Evolutionary conservation across 2,329 filamentous ascomycete species (phyloP).

Genomic region (Penicillium sp.): DNA sequence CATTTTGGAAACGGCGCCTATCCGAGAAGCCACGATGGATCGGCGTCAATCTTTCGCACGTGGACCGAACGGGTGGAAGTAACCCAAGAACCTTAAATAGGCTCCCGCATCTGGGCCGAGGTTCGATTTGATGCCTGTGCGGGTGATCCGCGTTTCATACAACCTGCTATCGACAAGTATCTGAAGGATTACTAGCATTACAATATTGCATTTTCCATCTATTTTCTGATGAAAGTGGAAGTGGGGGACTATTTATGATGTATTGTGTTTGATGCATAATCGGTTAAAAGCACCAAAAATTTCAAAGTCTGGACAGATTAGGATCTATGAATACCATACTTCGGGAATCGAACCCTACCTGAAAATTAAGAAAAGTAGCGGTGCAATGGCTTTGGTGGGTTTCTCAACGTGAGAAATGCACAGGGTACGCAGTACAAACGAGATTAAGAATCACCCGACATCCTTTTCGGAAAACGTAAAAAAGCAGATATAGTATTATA

Average conservation of each 20-base stretch:
- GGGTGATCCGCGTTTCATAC: background rate
- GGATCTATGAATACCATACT: too few relatives aligned
- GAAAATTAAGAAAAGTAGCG: constrained; percentile 33
- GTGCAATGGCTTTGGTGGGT: background rate
- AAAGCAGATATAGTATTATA: background rate
- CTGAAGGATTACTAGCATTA: too few relatives aligned
- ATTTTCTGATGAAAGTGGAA: too few relatives aligned
- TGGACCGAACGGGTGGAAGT: background rate
- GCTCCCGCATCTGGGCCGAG: background rate
- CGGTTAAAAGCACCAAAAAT: too few relatives aligned
- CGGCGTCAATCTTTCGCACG: background rate
- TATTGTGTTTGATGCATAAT: too few relatives aligned
- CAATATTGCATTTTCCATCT: too few relatives aligned
- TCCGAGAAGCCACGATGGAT: background rate
- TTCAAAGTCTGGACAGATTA: too few relatives aligned
- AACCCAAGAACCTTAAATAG: background rate
- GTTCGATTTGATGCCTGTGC: background rate
- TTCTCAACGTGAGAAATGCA: background rate
- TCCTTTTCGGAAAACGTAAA: background rate
- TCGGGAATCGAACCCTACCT: too few relatives aligned
- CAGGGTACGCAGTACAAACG: background rate
- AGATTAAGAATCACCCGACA: background rate
- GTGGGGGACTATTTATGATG: too few relatives aligned
- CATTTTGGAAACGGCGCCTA: background rate
- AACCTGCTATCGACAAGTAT: background rate